phyloP scores from a whole-genome alignment of 192 early-diverging fungal genomes.

The Chytriomyces hyalinus region DNA sequence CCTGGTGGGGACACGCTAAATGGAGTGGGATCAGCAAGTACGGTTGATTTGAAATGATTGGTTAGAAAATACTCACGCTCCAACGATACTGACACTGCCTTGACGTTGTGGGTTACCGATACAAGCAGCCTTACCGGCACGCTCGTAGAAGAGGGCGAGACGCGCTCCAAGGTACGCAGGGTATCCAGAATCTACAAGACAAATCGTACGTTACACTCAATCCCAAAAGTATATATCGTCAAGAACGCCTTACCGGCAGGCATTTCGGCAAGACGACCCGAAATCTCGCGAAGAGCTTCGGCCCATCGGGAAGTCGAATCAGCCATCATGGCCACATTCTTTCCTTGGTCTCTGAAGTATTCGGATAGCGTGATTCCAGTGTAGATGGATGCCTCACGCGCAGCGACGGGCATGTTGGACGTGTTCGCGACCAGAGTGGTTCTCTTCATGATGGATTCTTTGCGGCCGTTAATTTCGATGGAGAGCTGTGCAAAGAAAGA shows the following conservation, averaged over 20 bases:
- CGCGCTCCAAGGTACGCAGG: constrained; percentile 98
- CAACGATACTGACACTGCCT: constrained; percentile 96
- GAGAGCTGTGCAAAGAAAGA: constrained; percentile 66
- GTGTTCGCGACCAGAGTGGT: constrained; percentile 99
- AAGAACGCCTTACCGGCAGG: constrained; percentile 70
- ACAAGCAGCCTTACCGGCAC: constrained; percentile 97
- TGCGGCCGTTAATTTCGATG: constrained; percentile 89
- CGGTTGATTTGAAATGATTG: background rate
- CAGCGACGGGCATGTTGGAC: constrained; percentile 99
- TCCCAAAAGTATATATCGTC: too few species aligned
- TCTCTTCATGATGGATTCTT: constrained; percentile 99
- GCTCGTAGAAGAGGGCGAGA: constrained; percentile 99
- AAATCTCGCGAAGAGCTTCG: constrained; percentile 99
- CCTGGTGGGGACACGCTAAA: constrained; percentile 96
- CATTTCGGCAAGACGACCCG: constrained; percentile 99
- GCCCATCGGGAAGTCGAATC: constrained; percentile 99
- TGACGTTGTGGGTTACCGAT: constrained; percentile 91
- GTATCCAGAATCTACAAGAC: constrained; percentile 85
- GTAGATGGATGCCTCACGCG: constrained; percentile 99
- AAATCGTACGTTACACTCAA: background rate
- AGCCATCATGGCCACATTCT: constrained; percentile 99
- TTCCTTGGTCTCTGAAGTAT: constrained; percentile 99
- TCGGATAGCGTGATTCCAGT: constrained; percentile 99
- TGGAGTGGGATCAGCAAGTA: background rate
- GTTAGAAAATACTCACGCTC: constrained; percentile 69